These are phyloP conservation scores for Colletotrichum salicis DNA, from an alignment of 2,329 filamentous ascomycete species.

Conservation along the genomic window DNA sequence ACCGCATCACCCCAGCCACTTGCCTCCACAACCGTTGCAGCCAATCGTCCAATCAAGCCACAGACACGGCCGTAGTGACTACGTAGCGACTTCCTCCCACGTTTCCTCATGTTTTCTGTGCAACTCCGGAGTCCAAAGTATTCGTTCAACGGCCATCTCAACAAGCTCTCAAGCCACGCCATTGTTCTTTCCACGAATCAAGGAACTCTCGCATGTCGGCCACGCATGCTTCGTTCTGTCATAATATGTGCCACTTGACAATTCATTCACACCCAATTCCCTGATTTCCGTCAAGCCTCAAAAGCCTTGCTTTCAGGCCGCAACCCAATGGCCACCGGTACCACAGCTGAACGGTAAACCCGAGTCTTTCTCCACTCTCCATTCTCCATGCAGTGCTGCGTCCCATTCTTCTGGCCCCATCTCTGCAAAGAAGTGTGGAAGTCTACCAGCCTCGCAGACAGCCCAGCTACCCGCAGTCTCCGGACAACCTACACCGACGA, in stretches of 20 bases:
- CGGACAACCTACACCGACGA: neutral
- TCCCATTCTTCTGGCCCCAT: neutral
- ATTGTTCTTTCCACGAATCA: conserved; percentile 10
- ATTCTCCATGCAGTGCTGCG: neutral
- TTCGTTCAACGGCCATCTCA: neutral
- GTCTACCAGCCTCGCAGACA: neutral
- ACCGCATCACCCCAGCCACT: conserved; percentile 22
- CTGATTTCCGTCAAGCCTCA: neutral
- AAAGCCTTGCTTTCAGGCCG: conserved; percentile 19
- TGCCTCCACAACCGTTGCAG: neutral
- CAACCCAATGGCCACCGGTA: neutral
- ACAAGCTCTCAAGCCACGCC: conserved; percentile 10
- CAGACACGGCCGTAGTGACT: too few species aligned
- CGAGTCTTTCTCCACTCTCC: neutral
- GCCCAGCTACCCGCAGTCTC: neutral
- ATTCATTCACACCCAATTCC: neutral
- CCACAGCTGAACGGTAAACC: neutral
- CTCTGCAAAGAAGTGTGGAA: too few species aligned
- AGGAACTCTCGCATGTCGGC: neutral
- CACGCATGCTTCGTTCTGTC: conserved; percentile 4
- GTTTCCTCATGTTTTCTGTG: neutral
- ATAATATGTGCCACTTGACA: neutral
- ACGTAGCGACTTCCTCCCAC: neutral
- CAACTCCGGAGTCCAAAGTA: neutral
- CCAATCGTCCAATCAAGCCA: conserved; percentile 16